Percentiles rank a stretch among this genome's conserved stretches.
Conservation (phyloP, 345 rosid genomes). For the Populus euphratica region DNA sequence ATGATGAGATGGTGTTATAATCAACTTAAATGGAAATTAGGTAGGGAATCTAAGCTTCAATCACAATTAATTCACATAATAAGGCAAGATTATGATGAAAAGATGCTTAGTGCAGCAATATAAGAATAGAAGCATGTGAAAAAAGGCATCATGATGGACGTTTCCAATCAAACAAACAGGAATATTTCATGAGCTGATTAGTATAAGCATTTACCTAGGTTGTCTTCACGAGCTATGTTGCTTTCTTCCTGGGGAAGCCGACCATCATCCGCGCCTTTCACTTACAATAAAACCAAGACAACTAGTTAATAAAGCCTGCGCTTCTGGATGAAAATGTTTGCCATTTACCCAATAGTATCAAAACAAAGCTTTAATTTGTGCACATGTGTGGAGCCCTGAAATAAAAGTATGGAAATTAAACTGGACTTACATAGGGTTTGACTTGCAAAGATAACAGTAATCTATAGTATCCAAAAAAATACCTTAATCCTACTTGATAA, state of each 20-base stretch:
- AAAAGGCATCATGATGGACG: not conserved
- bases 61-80: not conserved
- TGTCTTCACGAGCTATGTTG: slow-evolving; percentile 22
- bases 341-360: not conserved
- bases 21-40: not conserved
- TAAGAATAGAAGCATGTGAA: not conserved
- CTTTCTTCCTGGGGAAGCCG: slow-evolving; percentile 18
- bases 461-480: not conserved
- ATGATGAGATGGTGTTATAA: not conserved
- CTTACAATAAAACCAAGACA: slow-evolving; percentile 13
- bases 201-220: slow-evolving; percentile 19
- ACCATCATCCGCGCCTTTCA: slow-evolving; percentile 17
- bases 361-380: not conserved
- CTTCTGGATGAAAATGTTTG: not conserved
- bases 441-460: not conserved
- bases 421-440: not conserved
- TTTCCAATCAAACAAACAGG: not conserved
- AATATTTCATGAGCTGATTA: not conserved
- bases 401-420: not conserved
- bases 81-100: not conserved
- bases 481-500: not conserved
- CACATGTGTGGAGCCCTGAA: not conserved
- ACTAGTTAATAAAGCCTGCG: slow-evolving; percentile 4
- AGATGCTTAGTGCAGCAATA: not conserved
- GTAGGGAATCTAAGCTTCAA: not conserved